A percentile compares a stretch with the other conserved stretches of the same genome.
Evolutionary conservation across 2,329 filamentous ascomycete genomes (phyloP).

Genomic region (Chaetomiaceae sp.): DNA sequence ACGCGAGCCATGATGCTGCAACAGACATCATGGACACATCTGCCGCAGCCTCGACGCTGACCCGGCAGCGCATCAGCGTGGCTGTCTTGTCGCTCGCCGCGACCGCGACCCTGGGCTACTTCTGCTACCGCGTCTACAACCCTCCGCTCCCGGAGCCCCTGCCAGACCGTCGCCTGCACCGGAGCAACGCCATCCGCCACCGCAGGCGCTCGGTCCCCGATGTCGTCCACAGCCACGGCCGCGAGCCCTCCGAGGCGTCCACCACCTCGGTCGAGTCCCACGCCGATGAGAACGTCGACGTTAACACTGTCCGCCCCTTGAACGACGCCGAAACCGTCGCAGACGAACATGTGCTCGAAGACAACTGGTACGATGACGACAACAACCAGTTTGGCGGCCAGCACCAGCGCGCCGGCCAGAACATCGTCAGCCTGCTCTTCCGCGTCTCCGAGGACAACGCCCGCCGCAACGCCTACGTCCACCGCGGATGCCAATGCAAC

Average conservation of each 20-base stretch:
- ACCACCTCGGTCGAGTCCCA: slow-evolving; percentile 40
- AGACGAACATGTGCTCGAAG: slow-evolving; percentile 35
- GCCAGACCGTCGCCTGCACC: slow-evolving; percentile 46
- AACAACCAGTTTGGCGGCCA: slow-evolving; percentile 38
- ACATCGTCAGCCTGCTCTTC: slow-evolving; percentile 80
- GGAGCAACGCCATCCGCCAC: slow-evolving; percentile 64
- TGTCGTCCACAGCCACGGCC: slow-evolving; percentile 14
- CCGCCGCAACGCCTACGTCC: slow-evolving; percentile 80
- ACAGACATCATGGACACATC: slow-evolving; percentile 27
- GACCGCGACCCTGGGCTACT: slow-evolving; percentile 54
- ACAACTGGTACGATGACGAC: slow-evolving; percentile 51
- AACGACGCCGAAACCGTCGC: slow-evolving; percentile 35
- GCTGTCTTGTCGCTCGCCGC: slow-evolving; percentile 52
- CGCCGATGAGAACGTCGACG: slow-evolving; percentile 41
- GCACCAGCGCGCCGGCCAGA: slow-evolving; percentile 61
- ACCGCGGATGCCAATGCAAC: slow-evolving; percentile 89
- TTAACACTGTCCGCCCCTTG: slow-evolving; percentile 25
- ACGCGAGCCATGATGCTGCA: slow-evolving; percentile 20
- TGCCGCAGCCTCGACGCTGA: slow-evolving; percentile 49
- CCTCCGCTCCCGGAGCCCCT: slow-evolving; percentile 23
- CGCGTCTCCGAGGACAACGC: slow-evolving; percentile 93
- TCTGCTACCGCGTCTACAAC: slow-evolving; percentile 44
- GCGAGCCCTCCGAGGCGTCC: slow-evolving; percentile 35
- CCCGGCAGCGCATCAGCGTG: slow-evolving; percentile 52
- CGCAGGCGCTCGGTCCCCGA: slow-evolving; percentile 25